These are phyloP conservation scores for Artemisia annua DNA, from an alignment of 129 eudicot species.

Conservation along the genomic window DNA sequence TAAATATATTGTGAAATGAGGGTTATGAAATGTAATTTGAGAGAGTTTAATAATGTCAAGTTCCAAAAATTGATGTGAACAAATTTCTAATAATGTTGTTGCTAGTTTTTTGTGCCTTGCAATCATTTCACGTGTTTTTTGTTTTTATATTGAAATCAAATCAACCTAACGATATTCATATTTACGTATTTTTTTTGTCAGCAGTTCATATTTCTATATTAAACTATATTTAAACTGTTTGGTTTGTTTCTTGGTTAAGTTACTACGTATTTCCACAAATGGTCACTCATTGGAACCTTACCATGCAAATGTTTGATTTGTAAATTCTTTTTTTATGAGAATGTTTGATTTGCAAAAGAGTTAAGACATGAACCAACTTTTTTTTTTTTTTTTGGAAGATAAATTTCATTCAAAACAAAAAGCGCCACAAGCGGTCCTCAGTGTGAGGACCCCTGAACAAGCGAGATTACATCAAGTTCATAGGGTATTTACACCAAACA, in stretches of 20 bases:
- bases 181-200: background rate
- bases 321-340: background rate
- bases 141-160: background rate
- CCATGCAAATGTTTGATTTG: background rate
- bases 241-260: too few relatives aligned
- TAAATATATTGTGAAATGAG: slow-evolving; percentile 26
- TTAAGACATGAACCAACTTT: too few relatives aligned
- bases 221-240: background rate
- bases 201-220: background rate
- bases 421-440: too few relatives aligned
- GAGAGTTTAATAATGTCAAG: slow-evolving; percentile 16
- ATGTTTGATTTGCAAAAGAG: too few relatives aligned
- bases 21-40: background rate
- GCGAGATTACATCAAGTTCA: too few relatives aligned
- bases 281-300: background rate
- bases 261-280: too few relatives aligned
- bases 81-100: slow-evolving; percentile 18
- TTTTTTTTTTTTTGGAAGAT: too few relatives aligned
- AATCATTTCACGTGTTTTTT: background rate
- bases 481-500: too few relatives aligned
- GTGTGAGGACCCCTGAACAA: too few relatives aligned
- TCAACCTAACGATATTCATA: background rate
- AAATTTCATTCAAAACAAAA: too few relatives aligned
- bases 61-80: background rate
- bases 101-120: background rate